These are phyloP conservation scores for Coniella lustricola DNA, from an alignment of 2,329 filamentous ascomycete species.

Conservation along the genomic window DNA sequence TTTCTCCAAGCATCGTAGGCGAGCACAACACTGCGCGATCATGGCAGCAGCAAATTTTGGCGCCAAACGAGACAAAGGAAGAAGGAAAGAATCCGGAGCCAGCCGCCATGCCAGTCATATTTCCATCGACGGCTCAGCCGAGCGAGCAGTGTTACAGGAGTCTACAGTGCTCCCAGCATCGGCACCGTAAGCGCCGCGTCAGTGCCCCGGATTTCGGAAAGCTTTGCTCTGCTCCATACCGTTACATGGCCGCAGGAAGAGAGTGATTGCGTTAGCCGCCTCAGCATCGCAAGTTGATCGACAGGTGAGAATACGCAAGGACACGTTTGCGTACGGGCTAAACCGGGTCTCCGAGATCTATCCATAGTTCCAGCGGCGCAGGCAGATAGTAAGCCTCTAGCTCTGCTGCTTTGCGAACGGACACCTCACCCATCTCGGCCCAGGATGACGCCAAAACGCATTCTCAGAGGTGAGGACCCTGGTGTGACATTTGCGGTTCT, in stretches of 20 bases:
- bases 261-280: neutral
- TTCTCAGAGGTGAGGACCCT: too few species aligned
- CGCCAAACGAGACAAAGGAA: neutral
- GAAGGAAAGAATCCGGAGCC: neutral
- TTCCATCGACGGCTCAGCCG: neutral
- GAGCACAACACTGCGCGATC: too few species aligned
- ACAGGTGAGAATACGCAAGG: too few species aligned
- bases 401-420: conserved; percentile 1
- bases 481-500: neutral
- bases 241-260: neutral
- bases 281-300: too few species aligned
- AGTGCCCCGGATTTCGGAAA: conserved; percentile 7
- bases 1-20: neutral
- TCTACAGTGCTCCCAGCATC: neutral
- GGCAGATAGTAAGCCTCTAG: too few species aligned
- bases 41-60: neutral
- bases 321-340: too few species aligned
- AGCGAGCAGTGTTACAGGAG: neutral
- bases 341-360: too few species aligned
- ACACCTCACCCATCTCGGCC: neutral
- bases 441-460: neutral
- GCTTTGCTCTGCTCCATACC: neutral
- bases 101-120: neutral
- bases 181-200: conserved; percentile 10
- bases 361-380: too few species aligned